Evolutionary conservation across 176 grass and related monocot genomes (phyloP), one percentile per base, ranked within the genome.

Genomic region (Aegilops tauschii): DNA sequence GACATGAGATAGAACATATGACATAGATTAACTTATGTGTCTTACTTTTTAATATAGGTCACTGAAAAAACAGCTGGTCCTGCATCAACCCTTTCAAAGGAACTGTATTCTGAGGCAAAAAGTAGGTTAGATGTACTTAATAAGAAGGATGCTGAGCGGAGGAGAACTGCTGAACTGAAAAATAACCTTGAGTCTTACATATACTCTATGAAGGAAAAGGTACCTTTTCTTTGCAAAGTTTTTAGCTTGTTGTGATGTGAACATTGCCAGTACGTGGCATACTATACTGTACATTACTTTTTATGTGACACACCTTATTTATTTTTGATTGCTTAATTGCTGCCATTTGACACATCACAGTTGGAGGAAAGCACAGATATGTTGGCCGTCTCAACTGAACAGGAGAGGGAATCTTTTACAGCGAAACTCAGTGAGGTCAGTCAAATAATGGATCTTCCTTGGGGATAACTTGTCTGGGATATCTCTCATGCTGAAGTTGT

Each of bases 141-240:
- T 78, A 97, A 94, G 86, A 99, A 94, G 87, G 92, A 99, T 93
- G 87, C 89, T 18, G 97, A 99, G 77, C 86, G 89, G 74, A 91
- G 90, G 85, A 93, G 68, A 90, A 99, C 94, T 90, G 97, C 97
- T 66, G 97, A 99, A 65, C 83, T 99, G 14, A 99, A 99, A 88
- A 99, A 99, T 83, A 94, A 74, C 85, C 88, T 99, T 21, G 97
- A 99, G 69, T 95, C 89, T 61, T 99, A 97, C 82, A 99, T 92
- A 90, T 99, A 99, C 83, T 94, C 94, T 59, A 99, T 91, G 87
- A 99, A 93, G 79, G 97, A 99, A 80, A 99, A 99, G 97, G 97
- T 97, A 62, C 18, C n/a, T 82, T 69, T 68, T 63, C 34, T 34
- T 87, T 36, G 13, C 28, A 29, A 54, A 44, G 52, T 79, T 85